Conservation (phyloP, 495 filamentous ascomycete species). For the Aeminium ludgeri region DNA sequence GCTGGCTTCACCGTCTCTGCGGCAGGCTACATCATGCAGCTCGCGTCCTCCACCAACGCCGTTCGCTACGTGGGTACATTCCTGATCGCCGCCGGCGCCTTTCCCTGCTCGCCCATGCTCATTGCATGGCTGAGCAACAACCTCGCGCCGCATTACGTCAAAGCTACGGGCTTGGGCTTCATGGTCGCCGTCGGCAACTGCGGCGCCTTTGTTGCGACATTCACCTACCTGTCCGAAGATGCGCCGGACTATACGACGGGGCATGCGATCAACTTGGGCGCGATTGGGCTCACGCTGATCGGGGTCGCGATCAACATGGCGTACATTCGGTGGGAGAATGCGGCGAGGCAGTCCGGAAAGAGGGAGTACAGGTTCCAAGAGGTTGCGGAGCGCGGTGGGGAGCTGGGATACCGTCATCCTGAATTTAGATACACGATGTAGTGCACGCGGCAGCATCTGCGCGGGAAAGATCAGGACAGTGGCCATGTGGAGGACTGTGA, state of each 20-base stretch:
- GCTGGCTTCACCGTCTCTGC: constrained; percentile 11
- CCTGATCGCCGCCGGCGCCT: constrained; percentile 18
- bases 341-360: constrained; percentile 26
- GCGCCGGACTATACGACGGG: constrained; percentile 30
- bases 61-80: constrained; percentile 19
- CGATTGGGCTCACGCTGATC: constrained; percentile 26
- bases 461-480: too few species aligned
- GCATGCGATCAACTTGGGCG: constrained; percentile 32
- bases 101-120: constrained; percentile 16
- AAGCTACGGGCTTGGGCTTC: constrained; percentile 32
- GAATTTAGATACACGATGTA: constrained; percentile 31
- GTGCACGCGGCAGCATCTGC: too few species aligned
- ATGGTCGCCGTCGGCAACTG: constrained; percentile 32
- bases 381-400: constrained; percentile 17
- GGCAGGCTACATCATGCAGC: constrained; percentile 19
- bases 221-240: constrained; percentile 32
- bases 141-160: constrained; percentile 32
- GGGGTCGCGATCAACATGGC: constrained; percentile 23
- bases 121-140: constrained; percentile 30
- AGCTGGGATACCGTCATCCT: constrained; percentile 31
- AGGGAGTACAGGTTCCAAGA: constrained; percentile 27
- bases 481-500: too few species aligned
- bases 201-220: constrained; percentile 36
- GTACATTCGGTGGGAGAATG: constrained; percentile 33
- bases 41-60: constrained; percentile 9